Conservation (phyloP, 2,329 filamentous ascomycete genomes). For the Penicillium nordicum region DNA sequence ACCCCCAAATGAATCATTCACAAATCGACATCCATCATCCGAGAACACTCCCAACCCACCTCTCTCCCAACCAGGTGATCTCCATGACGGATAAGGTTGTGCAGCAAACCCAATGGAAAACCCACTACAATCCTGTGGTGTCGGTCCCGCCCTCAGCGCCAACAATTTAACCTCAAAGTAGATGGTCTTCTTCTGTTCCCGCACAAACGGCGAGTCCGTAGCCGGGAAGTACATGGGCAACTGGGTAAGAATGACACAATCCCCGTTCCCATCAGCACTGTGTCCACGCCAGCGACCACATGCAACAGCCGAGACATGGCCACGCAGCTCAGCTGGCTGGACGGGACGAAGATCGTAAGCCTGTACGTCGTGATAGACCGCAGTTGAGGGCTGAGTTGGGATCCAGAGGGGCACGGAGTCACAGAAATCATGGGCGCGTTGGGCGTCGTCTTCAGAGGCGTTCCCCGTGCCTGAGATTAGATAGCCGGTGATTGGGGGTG, state of each 20-base stretch:
- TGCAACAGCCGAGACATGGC: constrained; percentile 36
- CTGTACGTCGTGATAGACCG: constrained; percentile 44
- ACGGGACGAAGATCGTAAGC: constrained; percentile 47
- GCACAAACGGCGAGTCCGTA: constrained; percentile 49
- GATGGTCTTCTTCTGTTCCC: constrained; percentile 49
- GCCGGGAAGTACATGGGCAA: constrained; percentile 56
- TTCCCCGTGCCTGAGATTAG: constrained; percentile 56
- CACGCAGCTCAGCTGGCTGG: constrained; percentile 41
- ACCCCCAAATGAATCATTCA: constrained; percentile 61
- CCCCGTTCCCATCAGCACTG: constrained; percentile 43
- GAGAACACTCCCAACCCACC: constrained; percentile 60
- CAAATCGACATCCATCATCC: constrained; percentile 61
- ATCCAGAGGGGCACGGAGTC: constrained; percentile 50
- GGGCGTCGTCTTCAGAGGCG: constrained; percentile 52
- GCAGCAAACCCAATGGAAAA: constrained; percentile 59
- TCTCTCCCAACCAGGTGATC: constrained; percentile 62
- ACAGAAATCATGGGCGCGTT: constrained; percentile 57
- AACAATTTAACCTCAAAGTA: constrained; percentile 59
- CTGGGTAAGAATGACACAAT: constrained; percentile 53
- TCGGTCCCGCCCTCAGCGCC: constrained; percentile 38
- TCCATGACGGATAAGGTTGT: constrained; percentile 60
- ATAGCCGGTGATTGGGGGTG: constrained; percentile 55
- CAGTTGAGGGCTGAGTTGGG: constrained; percentile 44
- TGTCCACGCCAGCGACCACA: constrained; percentile 46
- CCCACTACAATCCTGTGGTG: constrained; percentile 43